Base-by-base conservation (phyloP, 2,329 filamentous ascomycete genomes). In the Emericellopsis atlantica region DNA sequence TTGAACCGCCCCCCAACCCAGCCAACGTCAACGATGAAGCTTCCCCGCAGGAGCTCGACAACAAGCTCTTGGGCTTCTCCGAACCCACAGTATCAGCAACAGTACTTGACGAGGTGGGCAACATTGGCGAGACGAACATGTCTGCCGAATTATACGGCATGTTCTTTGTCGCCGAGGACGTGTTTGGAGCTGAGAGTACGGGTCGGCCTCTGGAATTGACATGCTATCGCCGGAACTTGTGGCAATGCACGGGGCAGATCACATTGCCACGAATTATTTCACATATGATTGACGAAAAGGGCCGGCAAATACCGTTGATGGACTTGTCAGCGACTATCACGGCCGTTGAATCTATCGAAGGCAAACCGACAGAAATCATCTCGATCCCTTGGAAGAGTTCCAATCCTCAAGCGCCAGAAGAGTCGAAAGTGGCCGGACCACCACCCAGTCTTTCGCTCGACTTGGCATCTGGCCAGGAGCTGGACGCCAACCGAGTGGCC, bases 351-450 rank as follows among this genome's bases (percentile, higher is more conserved):
- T 94, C 87, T 5, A 93, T 95, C 39, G 90, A 96, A 56, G 85
- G 86, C 38, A 94, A 94, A 54, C 54, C 78, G 1, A 90, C 93
- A 6, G 93, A 95, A 62, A 94, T 96, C 45, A 95, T 96, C 44
- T 92, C 84, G 1, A 92, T 96, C 37, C 90, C 90, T 0, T 95
- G 90, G 89, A 95, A 95, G 66, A 93, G 68, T 73, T 54, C 81
- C 65, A 53, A 79, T 63, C 51, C 80, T 55, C 58, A 73, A 52
- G 54, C 66, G 3, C 58, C 59, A 15, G 69, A 75, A 50, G 73
- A 69, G 46, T 56, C 60, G 42, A 76, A 70, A 49, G 61, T 64
- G 4, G 66, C 58, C 3, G 54, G 65, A 10, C 62, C 72, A 4
- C 77, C 77, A 31, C 69, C 73, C 1, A 67, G 67, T 41, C 64